Conservation (phyloP, 2,329 filamentous ascomycete species). For the Microdochium paspali region DNA sequence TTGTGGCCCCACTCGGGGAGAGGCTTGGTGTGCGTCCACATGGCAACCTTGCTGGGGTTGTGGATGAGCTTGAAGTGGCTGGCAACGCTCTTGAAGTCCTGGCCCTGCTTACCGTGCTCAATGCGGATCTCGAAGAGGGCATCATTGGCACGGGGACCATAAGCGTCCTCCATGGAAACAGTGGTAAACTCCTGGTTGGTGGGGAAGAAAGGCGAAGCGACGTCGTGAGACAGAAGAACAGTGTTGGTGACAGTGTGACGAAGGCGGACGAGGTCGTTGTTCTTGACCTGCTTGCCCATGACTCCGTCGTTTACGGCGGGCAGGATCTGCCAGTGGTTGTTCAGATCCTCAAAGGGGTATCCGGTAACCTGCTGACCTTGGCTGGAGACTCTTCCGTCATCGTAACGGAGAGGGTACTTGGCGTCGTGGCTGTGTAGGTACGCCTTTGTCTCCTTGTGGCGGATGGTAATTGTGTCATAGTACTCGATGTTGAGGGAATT, state of each 20-base stretch:
- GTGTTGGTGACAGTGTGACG: slow-evolving; percentile 80
- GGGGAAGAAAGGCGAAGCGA: slow-evolving; percentile 89
- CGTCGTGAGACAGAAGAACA: slow-evolving; percentile 85
- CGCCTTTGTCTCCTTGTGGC: slow-evolving; percentile 95
- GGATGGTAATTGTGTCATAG: slow-evolving; percentile 77
- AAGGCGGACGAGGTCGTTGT: slow-evolving; percentile 79
- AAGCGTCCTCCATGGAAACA: slow-evolving; percentile 61
- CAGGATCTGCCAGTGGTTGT: slow-evolving; percentile 95
- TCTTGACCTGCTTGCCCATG: slow-evolving; percentile 58
- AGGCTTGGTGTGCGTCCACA: slow-evolving; percentile 96
- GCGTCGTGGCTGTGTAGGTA: slow-evolving; percentile 92
- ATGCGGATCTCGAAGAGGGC: slow-evolving; percentile 89
- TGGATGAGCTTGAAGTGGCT: slow-evolving; percentile 96
- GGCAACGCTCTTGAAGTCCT: slow-evolving; percentile 83
- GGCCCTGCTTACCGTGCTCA: slow-evolving; percentile 70
- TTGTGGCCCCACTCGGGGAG: slow-evolving; percentile 97
- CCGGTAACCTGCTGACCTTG: slow-evolving; percentile 97
- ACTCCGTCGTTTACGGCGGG: slow-evolving; percentile 54
- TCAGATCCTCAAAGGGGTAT: slow-evolving; percentile 96
- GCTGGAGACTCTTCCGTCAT: slow-evolving; percentile 93
- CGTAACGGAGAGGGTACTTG: slow-evolving; percentile 85
- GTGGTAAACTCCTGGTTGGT: slow-evolving; percentile 99
- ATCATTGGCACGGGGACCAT: slow-evolving; percentile 69
- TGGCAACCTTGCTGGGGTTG: slow-evolving; percentile 88
- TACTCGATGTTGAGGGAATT: slow-evolving; percentile 83